Evolutionary conservation across 805 yeast species (phyloP).

Genomic region (Barnettozyma sucrosica): DNA sequence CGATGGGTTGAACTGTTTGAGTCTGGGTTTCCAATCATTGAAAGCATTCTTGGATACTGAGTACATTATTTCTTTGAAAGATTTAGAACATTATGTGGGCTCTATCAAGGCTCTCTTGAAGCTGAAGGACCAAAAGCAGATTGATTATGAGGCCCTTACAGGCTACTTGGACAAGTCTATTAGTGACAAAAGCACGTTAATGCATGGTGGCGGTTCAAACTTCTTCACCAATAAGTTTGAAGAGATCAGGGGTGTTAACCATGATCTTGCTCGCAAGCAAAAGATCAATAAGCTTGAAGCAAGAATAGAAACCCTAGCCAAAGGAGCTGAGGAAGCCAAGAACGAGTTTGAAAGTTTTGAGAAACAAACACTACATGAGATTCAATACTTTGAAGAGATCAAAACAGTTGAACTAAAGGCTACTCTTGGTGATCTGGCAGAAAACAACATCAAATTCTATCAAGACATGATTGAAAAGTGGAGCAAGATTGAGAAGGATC

Average conservation of each 20-base stretch:
- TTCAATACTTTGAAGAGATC: conserved; percentile 67
- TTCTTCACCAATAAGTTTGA: conserved; percentile 53
- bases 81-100: conserved; percentile 74
- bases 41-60: conserved; percentile 63
- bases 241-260: conserved; percentile 58
- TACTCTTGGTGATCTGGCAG: conserved; percentile 67
- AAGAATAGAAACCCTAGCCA: conserved; percentile 42
- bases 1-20: conserved; percentile 39
- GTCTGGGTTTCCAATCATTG: conserved; percentile 37
- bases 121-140: conserved; percentile 83
- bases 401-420: conserved; percentile 72
- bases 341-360: conserved; percentile 48
- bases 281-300: conserved; percentile 44
- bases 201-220: conserved; percentile 47
- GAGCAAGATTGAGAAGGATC: conserved; percentile 46
- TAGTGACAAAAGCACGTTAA: conserved; percentile 52
- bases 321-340: conserved; percentile 47
- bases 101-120: conserved; percentile 66
- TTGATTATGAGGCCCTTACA: conserved; percentile 81
- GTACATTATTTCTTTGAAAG: conserved; percentile 76
- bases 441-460: conserved; percentile 70
- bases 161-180: conserved; percentile 72
- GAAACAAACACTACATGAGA: conserved; percentile 50
- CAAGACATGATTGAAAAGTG: conserved; percentile 62
- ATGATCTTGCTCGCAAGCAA: conserved; percentile 48